Conservation (phyloP, 768 basidiomycete species). For the Lactifluus rugatus region DNA sequence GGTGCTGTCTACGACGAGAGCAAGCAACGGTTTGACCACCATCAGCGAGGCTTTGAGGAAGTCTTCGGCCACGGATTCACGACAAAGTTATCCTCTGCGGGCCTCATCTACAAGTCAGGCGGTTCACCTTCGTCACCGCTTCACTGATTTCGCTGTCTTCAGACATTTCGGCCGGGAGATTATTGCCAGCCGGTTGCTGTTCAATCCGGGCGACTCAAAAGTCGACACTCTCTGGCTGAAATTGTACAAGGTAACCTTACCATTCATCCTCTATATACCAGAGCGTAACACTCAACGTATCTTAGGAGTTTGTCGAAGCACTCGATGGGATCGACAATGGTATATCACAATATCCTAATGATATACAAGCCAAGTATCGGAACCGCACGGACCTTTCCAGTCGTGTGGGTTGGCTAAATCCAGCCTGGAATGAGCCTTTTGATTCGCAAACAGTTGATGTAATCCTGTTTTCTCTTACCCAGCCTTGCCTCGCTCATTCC, state of each 20-base stretch:
- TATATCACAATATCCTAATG: constrained; percentile 65
- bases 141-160: not conserved
- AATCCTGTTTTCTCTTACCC: constrained; percentile 25
- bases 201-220: constrained; percentile 46
- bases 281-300: constrained; percentile 7
- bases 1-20: constrained; percentile 83
- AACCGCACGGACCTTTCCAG: constrained; percentile 75
- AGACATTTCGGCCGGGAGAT: constrained; percentile 89
- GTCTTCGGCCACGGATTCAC: constrained; percentile 80
- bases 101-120: constrained; percentile 87
- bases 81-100: constrained; percentile 89
- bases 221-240: constrained; percentile 78
- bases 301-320: constrained; percentile 84
- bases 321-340: constrained; percentile 96
- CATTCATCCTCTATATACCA: not conserved
- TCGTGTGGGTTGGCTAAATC: constrained; percentile 78
- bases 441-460: constrained; percentile 67
- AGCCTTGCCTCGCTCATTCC: not conserved
- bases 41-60: constrained; percentile 87
- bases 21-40: constrained; percentile 83
- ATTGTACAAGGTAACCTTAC: constrained; percentile 66
- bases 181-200: constrained; percentile 50
- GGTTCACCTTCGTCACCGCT: not conserved
- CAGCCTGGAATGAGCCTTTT: constrained; percentile 81
- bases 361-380: constrained; percentile 60